Conservation (phyloP, 441 rosid genomes). For the Breynia disticha region DNA sequence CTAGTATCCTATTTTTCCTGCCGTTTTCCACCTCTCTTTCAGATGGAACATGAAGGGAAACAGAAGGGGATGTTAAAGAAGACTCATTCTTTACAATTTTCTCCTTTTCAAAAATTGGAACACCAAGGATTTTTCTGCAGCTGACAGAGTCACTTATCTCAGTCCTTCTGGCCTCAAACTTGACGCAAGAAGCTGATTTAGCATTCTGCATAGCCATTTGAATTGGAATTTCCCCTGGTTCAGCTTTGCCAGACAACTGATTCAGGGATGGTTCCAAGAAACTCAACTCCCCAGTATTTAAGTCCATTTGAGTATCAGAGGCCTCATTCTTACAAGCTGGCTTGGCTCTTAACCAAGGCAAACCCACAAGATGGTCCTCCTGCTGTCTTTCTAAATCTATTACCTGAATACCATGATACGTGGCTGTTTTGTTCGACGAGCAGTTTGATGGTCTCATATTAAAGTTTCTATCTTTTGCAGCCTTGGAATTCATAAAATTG, state of each 20-base stretch:
- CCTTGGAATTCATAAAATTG: constrained; percentile 31
- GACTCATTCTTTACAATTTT: constrained; percentile 30
- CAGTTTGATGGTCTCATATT: constrained; percentile 38
- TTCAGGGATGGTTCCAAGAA: constrained; percentile 36
- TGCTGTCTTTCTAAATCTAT: constrained; percentile 37
- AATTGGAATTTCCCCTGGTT: constrained; percentile 20
- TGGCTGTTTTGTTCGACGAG: constrained; percentile 26
- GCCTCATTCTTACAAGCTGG: constrained; percentile 27
- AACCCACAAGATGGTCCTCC: constrained; percentile 29
- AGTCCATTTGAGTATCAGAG: constrained; percentile 28
- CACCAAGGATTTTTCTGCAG: constrained; percentile 51
- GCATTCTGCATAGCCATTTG: constrained; percentile 23
- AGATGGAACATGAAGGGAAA: constrained; percentile 22
- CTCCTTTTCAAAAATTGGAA: constrained; percentile 37
- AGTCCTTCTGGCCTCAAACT: constrained; percentile 24
- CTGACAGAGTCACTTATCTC: constrained; percentile 25
- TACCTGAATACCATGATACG: constrained; percentile 24
- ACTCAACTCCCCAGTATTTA: constrained; percentile 25
- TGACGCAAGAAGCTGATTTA: constrained; percentile 34
- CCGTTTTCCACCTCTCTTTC: constrained; percentile 31
- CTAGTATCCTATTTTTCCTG: constrained; percentile 35
- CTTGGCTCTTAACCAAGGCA: constrained; percentile 64
- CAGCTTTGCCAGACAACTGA: constrained; percentile 26
- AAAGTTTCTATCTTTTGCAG: constrained; percentile 46
- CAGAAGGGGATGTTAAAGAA: constrained; percentile 30